Conservation (phyloP, 1,139 yeast species). For the Geotrichum restrictum region DNA sequence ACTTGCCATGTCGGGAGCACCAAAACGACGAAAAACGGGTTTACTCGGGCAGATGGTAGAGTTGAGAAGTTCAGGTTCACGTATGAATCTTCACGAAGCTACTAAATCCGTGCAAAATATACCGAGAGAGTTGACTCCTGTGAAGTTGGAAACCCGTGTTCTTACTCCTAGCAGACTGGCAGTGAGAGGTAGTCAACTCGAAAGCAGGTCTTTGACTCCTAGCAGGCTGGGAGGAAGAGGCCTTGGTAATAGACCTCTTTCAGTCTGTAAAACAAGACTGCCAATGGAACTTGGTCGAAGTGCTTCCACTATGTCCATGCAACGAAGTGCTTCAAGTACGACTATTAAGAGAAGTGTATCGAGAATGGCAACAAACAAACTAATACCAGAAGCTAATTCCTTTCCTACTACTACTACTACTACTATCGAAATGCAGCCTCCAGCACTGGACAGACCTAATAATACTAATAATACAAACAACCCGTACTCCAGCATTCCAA, state of each 20-base stretch:
- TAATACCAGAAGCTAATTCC: background rate
- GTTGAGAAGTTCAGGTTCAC: constrained; percentile 16
- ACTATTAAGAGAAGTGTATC: background rate
- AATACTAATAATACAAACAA: background rate
- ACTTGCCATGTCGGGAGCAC: constrained; percentile 15
- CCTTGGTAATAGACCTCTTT: background rate
- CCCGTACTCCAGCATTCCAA: background rate
- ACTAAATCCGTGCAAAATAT: background rate
- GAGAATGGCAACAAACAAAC: background rate
- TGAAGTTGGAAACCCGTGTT: background rate
- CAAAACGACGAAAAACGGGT: constrained; percentile 24
- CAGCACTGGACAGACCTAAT: too few species aligned
- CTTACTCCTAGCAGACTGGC: background rate
- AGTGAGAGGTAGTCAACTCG: too few species aligned
- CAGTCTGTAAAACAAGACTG: background rate
- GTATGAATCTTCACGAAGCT: background rate
- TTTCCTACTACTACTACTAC: background rate
- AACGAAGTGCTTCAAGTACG: background rate
- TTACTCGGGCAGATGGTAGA: constrained; percentile 20
- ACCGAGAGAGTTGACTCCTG: too few species aligned
- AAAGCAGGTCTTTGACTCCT: background rate
- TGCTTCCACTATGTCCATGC: background rate
- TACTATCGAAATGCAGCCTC: background rate
- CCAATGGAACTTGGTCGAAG: background rate
- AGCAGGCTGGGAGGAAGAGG: background rate